Conservation (phyloP, 169 alveolate genomes). For the Babesia ovata region DNA sequence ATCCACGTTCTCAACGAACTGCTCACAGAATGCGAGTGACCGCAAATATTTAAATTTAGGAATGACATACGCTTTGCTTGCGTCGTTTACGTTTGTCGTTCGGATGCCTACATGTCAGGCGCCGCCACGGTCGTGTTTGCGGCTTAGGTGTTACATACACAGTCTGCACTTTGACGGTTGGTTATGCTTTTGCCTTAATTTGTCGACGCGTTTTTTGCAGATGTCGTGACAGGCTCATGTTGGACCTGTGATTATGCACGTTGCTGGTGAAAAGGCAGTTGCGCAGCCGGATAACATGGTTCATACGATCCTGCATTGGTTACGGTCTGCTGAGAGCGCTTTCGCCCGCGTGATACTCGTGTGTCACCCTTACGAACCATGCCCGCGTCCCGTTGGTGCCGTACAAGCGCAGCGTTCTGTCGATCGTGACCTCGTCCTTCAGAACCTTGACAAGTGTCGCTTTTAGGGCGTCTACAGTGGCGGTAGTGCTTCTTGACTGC, state of each 20-base stretch:
- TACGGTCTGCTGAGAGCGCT: neutral
- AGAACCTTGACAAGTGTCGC: neutral
- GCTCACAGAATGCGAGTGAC: conserved; percentile 22
- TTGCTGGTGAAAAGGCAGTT: too few relatives aligned
- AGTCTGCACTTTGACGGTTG: too few relatives aligned
- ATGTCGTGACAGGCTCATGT: too few relatives aligned
- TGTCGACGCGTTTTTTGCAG: too few relatives aligned
- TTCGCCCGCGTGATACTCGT: neutral
- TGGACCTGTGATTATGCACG: too few relatives aligned
- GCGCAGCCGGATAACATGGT: too few relatives aligned
- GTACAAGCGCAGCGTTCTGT: neutral
- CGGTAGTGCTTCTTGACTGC: too few relatives aligned
- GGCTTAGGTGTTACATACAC: too few relatives aligned
- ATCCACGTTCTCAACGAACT: conserved; percentile 12
- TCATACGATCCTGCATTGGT: too few relatives aligned
- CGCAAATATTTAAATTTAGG: neutral
- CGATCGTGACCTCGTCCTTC: neutral
- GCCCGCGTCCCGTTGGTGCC: conserved; percentile 2
- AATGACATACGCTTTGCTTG: neutral
- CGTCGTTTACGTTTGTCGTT: neutral
- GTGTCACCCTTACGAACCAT: conserved; percentile 2
- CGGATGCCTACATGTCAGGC: neutral
- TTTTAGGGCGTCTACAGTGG: too few relatives aligned
- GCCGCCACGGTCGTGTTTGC: too few relatives aligned
- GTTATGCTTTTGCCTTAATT: too few relatives aligned